Base-by-base conservation (phyloP, 2,329 filamentous ascomycete species). In the Beauveria brongniartii region DNA sequence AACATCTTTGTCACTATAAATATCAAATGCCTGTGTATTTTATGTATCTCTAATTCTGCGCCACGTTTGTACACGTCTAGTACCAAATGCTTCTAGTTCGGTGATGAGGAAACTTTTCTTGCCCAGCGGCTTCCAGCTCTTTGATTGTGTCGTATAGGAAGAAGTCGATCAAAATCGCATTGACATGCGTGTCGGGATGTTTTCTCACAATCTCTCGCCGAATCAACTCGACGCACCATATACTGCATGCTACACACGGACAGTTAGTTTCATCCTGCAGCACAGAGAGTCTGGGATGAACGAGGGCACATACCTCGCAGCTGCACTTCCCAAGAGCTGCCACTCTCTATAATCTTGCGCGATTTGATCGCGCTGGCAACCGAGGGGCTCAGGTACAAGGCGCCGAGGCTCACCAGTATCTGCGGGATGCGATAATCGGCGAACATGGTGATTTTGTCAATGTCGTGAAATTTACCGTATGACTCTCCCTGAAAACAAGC, bases 381-480 rank as follows among this genome's bases (percentile, higher is more conserved):
- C 0, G 86, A 82, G 0, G 94, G 94, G 65, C 90, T 92, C 74
- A 94, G 97, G 68, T 84, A 85, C 55, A 99, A 76, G 62, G 92
- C 93, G 20, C 90, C 90, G 50, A 97, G 79, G 10, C 86, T 85
- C 68, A 92, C 86, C 40, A 99, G 82, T 67, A 97, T 94, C 75
- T 99, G 94, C 16, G 95, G 95, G 59, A 99, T 88, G 48, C 94
- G 89, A 71, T 99, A 99, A 77, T 99, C 94, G 70, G 94, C 92
- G 78, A 99, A 99, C 88, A 97, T 97, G 63, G 94, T 99, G 68
- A 99, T 89, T 72, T 92, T 91, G 75, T 94, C 89, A 67, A 99
- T 96, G 71, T 99, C 94, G 61, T 85, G 71, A 73, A 99, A 99
- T 30, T 82, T 78, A 37, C 94, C 95, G 69, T 87, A 92, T 28